Percentiles rank a stretch among this genome's conserved stretches.
These are phyloP conservation scores for Coemansia sp. DNA, from an alignment of 192 early-diverging fungal genomes.

Conservation along the genomic window DNA sequence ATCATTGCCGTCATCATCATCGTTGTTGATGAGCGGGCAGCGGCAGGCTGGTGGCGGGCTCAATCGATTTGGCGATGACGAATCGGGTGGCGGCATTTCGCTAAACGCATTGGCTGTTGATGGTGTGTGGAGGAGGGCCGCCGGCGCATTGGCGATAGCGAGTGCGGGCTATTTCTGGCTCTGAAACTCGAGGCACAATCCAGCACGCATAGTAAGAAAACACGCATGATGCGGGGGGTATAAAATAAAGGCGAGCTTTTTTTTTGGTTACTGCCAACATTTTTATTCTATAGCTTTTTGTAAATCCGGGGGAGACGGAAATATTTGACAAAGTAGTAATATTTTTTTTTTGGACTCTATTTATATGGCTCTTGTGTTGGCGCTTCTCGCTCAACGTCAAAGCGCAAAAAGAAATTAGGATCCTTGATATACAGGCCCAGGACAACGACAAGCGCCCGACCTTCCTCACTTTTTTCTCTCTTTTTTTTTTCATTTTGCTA, in stretches of 20 bases:
- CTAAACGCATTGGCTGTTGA: not conserved
- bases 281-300: not conserved
- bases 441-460: no score
- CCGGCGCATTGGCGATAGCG: not conserved
- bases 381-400: not conserved
- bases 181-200: not conserved
- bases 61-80: constrained; percentile 11
- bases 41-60: constrained; percentile 4
- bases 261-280: not conserved
- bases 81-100: constrained; percentile 1
- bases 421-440: not conserved
- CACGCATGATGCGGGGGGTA: no score
- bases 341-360: constrained; percentile 4
- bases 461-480: not conserved
- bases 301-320: no score
- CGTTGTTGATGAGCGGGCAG: not conserved
- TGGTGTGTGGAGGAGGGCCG: not conserved
- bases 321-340: no score
- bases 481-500: not conserved
- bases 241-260: no score
- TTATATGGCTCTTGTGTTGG: not conserved
- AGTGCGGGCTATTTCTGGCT: not conserved
- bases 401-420: not conserved
- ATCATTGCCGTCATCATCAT: no score
- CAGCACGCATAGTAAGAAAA: no score